Evolutionary conservation across 768 basidiomycete genomes (phyloP), one percentile per base, ranked within the genome.

Genomic region (Leccinum truebloodii): DNA sequence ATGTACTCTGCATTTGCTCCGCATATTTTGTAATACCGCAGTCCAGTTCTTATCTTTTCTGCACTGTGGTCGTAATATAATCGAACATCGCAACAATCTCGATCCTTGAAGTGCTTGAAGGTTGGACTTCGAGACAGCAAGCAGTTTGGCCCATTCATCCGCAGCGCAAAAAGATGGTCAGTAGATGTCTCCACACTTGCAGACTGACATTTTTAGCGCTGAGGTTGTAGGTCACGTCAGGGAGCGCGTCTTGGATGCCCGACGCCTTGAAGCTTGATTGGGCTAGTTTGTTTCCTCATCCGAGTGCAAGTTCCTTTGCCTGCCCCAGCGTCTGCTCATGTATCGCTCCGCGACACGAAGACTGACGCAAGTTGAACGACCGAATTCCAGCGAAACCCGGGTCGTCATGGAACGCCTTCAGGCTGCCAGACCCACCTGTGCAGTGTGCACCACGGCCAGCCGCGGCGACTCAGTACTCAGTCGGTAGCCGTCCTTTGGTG

Each of bases 11-110:
- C 49, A 24, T 50, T 48, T 52, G 13, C 59, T 18, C 58, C 60
- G 39, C 58, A 60, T 61, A 52, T 68, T 59, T 41, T 56, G 48
- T 61, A 51, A 32, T 61, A 37, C 39, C 53, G 34, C 55, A 32
- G 52, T 52, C 24, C 48, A 49, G 22, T 24, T 24, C 48, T 16
- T 24, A 49, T 49, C 14, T 24, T 49, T 16, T 24, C 35, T 39
- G 50, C 57, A 52, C 51, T 20, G 12, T 50, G 50, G 26, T 22
- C 28, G 13, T 50, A 61, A 54, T 51, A 32, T 69, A 44, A 59
- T 54, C 24, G 48, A 52, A 48, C 52, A 49, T 35, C 52, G 54
- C 30, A 22, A 55, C 3, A 20, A 49, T 52, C 4, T 10, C 8
- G 18, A 41, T 41, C 41, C n/a, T 44, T 10, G 41, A 3, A 22